Percentiles rank a stretch among this genome's conserved stretches.
These are phyloP conservation scores for Scytalidium lignicola DNA, from an alignment of 2,329 filamentous ascomycete species.

Conservation along the genomic window DNA sequence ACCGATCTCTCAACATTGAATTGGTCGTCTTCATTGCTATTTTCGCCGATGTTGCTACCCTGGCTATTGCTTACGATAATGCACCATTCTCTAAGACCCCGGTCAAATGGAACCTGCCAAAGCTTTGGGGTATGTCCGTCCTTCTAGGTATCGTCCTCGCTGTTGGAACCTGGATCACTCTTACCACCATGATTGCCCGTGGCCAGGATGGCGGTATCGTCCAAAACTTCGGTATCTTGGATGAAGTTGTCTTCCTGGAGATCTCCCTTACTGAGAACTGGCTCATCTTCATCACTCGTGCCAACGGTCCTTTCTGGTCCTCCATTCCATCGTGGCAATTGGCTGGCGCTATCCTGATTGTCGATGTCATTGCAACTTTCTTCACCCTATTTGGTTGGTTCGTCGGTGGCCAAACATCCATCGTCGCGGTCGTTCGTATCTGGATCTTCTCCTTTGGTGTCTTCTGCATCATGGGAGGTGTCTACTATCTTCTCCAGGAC, in stretches of 20 bases:
- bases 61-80: conserved; percentile 92
- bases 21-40: conserved; percentile 92
- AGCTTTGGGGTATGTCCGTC: conserved; percentile 89
- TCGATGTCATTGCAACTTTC: conserved; percentile 79
- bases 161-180: conserved; percentile 80
- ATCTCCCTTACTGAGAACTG: conserved; percentile 91
- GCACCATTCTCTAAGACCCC: conserved; percentile 80
- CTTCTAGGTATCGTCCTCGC: conserved; percentile 77
- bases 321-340: conserved; percentile 86
- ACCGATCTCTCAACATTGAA: conserved; percentile 78
- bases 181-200: conserved; percentile 73
- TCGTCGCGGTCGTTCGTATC: conserved; percentile 80
- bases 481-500: conserved; percentile 78
- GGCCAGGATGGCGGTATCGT: conserved; percentile 74
- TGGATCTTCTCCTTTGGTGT: conserved; percentile 90
- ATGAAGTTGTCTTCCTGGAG: conserved; percentile 82
- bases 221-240: conserved; percentile 79
- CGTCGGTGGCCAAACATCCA: conserved; percentile 62
- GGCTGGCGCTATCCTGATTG: conserved; percentile 68
- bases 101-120: conserved; percentile 93
- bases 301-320: conserved; percentile 89
- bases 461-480: conserved; percentile 72
- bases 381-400: conserved; percentile 87
- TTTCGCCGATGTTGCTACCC: conserved; percentile 86
- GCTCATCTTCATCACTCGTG: conserved; percentile 94